Percentiles rank a stretch among this genome's conserved stretches.
Evolutionary conservation across 208 protist genomes (phyloP).

Genomic region (Herpetomonas tarakana): DNA sequence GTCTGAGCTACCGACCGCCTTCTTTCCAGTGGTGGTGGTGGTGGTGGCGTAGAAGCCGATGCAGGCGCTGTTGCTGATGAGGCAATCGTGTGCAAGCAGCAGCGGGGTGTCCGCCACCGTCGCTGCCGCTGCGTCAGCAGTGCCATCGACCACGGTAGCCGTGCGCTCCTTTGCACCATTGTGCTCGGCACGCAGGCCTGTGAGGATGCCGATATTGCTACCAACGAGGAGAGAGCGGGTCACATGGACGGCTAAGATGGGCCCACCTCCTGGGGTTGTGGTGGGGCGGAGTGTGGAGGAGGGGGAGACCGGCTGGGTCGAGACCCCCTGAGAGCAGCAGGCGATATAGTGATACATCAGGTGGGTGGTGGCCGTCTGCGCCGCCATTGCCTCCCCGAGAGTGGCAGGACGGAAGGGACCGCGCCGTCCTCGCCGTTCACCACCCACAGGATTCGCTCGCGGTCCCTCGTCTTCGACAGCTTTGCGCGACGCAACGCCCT

Average conservation of each 20-base stretch:
- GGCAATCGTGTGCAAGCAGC: neutral
- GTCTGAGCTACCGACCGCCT: too few species aligned
- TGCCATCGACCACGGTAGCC: neutral
- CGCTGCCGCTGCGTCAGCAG: neutral
- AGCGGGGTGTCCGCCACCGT: neutral
- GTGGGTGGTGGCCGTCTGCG: neutral
- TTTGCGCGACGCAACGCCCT: too few species aligned
- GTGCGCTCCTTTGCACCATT: constrained; percentile 2
- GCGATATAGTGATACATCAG: neutral
- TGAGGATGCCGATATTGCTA: constrained; percentile 24
- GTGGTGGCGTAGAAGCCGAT: constrained; percentile 13
- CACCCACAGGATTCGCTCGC: too few species aligned
- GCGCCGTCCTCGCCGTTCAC: too few species aligned
- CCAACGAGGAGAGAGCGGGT: constrained; percentile 10
- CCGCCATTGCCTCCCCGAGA: constrained; percentile 7
- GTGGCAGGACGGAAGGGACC: too few species aligned
- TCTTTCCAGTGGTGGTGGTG: too few species aligned
- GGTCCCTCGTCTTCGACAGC: too few species aligned
- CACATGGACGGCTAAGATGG: constrained; percentile 3
- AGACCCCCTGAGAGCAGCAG: neutral
- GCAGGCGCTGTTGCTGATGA: constrained; percentile 23
- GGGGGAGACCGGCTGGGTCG: too few species aligned
- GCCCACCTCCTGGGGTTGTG: constrained; percentile 5
- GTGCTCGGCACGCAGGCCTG: too few species aligned
- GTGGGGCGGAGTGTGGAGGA: too few species aligned